Base-by-base conservation (phyloP, 2,329 filamentous ascomycete genomes). In the Fusarium longipes region DNA sequence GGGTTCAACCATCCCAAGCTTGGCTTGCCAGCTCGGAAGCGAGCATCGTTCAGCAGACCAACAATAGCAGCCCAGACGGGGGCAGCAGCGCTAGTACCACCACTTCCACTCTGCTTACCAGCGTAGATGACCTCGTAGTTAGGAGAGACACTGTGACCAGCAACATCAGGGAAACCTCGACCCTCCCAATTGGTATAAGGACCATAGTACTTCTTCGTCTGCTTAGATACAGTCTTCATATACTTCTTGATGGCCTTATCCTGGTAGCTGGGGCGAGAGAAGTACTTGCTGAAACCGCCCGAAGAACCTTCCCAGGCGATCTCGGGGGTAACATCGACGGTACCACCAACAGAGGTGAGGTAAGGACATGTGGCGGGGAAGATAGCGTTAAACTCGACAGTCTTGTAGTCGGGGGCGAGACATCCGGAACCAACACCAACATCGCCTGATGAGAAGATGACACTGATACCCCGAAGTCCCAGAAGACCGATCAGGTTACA, bases 301-400 rank as follows among this genome's bases (percentile, higher is more conserved):
- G 79, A 81, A 43, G 80, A 80, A 68, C 83, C 82, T 2, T 77
- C 80, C 18, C 81, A 77, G 7, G 76, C 80, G 5, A 73, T 75
- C 65, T 83, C 78, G 60, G 82, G 82, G 12, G 82, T 82, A 42
- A 78, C 76, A 66, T 84, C 82, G 2, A 80, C 76, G 0, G 85
- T 86, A 11, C 83, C 84, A 22, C 85, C 84, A 1, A 87, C 83
- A 5, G 82, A 78, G 0, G 83, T 85, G 20, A 86, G 74, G 67
- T 82, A 22, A 76, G 84, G 67, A 80, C 72, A 85, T 80, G 25
- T 64, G 50, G 20, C 83, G 76, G 52, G 77, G 75, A 15, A 78
- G 63, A 73, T 82, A 79, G 73, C 81, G 30, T 74, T 77, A 57
- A 77, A 74, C 50, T 72, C 70, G 29, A 68, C 68, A 15, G 71